Base-by-base conservation (phyloP, 2,329 filamentous ascomycete genomes). In the Scedosporium apiospermum region DNA sequence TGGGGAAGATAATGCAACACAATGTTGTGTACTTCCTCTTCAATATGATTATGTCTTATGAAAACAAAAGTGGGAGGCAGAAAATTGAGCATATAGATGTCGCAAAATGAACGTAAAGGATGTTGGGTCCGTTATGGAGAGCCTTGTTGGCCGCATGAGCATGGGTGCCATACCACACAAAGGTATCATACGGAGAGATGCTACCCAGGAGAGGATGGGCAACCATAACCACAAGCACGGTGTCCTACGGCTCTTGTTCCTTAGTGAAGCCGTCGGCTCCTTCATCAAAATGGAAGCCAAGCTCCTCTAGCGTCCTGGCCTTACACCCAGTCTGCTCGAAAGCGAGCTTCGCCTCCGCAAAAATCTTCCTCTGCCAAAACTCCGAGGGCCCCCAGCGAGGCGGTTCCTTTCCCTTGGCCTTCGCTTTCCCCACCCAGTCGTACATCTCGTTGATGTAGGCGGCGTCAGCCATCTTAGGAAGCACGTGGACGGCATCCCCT, bases 321-420 rank as follows among this genome's bases (percentile, higher is more conserved):
- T 74, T 77, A 42, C 86, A 81, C 0, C 91, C 91, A 44, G 77
- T 76, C 65, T 82, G 78, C 63, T 88, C 82, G 71, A 95, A 97
- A 34, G 81, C 83, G 67, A 86, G 81, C 73, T 91, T 89, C 42
- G 93, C 89, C 12, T 86, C 79, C 0, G 82, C 79, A 67, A 89
- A 89, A 3, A 86, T 79, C 63, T 82, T 80, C 18, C 93, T 80
- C 69, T 88, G 81, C 90, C 90, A 96, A 61, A 85, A 83, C 67
- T 88, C 77, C 73, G 86, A 83, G 57, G 85, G 82, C 7, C 82
- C 81, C 92, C 93, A 97, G 27, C 76, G 76, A 2, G 88, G 88
- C 30, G 90, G 87, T 66, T 81, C 74, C 72, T 91, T 93, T 1
- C 88, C 88, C 14, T 74, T 72, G 0, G 76, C 76, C 65, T 68